phyloP scores from a whole-genome alignment of 1,284 basidiomycete species.

The Melanopsichium pennsylvanicum region DNA sequence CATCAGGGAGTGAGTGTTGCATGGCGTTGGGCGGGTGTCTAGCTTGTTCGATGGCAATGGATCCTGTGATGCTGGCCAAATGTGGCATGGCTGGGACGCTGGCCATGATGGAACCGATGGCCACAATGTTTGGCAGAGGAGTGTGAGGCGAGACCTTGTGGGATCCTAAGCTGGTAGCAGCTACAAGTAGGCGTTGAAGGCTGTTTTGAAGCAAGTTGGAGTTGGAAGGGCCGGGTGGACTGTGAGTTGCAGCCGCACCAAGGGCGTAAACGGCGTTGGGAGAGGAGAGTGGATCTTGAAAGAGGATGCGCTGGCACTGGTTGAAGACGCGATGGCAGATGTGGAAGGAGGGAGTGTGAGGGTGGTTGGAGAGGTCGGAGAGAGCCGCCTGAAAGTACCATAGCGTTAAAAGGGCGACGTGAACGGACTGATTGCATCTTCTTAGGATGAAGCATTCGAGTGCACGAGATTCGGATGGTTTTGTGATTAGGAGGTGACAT shows the following conservation, averaged over 20 bases:
- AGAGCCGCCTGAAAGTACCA: constrained; percentile 65
- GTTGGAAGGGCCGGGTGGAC: constrained; percentile 24
- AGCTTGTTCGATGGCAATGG: constrained; percentile 86
- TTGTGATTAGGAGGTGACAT: constrained; percentile 63
- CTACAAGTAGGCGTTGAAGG: constrained; percentile 61
- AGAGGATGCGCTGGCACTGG: constrained; percentile 95
- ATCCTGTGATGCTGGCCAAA: constrained; percentile 77
- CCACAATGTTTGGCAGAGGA: constrained; percentile 77
- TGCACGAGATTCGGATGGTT: constrained; percentile 57
- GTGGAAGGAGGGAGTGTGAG: constrained; percentile 80
- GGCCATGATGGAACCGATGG: constrained; percentile 82
- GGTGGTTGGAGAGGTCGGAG: constrained; percentile 64
- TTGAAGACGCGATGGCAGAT: constrained; percentile 93
- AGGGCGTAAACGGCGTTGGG: constrained; percentile 31
- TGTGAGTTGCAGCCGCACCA: constrained; percentile 10
- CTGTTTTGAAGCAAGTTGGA: constrained; percentile 23
- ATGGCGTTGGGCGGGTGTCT: constrained; percentile 68
- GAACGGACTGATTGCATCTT: constrained; percentile 60
- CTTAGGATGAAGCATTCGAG: constrained; percentile 62
- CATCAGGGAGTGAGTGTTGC: constrained; percentile 26
- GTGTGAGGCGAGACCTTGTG: constrained; percentile 51
- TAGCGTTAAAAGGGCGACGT: constrained; percentile 62
- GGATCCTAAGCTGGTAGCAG: constrained; percentile 16
- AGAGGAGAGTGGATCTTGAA: constrained; percentile 73
- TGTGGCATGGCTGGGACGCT: constrained; percentile 79